Evolutionary conservation across 2,329 filamentous ascomycete genomes (phyloP).

Genomic region (Colletotrichum sp.): DNA sequence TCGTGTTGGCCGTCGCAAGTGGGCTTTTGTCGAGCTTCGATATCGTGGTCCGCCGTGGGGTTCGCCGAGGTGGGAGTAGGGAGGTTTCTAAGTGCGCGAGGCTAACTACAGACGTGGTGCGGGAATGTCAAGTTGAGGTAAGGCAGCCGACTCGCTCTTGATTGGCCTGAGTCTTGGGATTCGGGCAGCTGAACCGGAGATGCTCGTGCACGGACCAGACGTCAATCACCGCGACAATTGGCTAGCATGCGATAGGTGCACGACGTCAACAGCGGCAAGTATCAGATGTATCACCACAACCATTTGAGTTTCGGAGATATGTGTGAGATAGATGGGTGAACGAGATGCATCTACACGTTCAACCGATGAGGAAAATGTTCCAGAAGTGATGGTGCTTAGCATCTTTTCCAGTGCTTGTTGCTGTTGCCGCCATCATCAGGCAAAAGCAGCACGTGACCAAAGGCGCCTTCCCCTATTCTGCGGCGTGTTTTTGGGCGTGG

Average conservation of each 20-base stretch:
- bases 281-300: constrained; percentile 5
- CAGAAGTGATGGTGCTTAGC: background rate
- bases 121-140: background rate
- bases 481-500: background rate
- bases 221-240: background rate
- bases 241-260: background rate
- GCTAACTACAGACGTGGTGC: background rate
- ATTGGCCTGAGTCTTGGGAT: constrained; percentile 1
- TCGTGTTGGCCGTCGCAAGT: background rate
- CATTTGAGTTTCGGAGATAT: constrained; percentile 8
- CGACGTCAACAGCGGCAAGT: constrained; percentile 8
- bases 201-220: constrained; percentile 3
- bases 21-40: constrained; percentile 3
- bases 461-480: constrained; percentile 8
- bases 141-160: constrained; percentile 1
- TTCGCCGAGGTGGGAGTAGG: background rate
- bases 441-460: constrained; percentile 16
- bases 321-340: background rate
- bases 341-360: background rate
- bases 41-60: constrained; percentile 11
- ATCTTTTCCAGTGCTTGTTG: background rate
- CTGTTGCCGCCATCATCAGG: background rate
- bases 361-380: background rate
- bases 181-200: constrained; percentile 2
- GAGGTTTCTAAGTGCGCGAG: constrained; percentile 6